Base-by-base conservation (phyloP, 2,329 filamentous ascomycete genomes). In the Pseudogymnoascus sp. region DNA sequence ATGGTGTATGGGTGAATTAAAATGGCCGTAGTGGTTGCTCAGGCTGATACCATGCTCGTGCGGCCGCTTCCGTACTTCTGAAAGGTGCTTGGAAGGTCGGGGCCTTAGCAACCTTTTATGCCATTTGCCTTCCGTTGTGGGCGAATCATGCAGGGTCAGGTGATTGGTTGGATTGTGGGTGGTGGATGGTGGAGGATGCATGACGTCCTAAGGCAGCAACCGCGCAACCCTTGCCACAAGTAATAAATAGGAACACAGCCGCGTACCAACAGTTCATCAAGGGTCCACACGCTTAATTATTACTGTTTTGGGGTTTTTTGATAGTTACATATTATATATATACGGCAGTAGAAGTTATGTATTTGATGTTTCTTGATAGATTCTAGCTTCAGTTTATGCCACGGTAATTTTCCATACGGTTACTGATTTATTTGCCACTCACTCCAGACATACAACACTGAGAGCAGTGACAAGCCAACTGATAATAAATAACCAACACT, bases 41-140 rank as follows among this genome's bases (percentile, higher is more conserved):
- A 55, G 48, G 48, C 29, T 33, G 48, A 55, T 55, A 55, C 48
- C 48, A 55, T 55, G 48, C 48, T 55, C 48, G 48, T 55, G 48
- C 48, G 48, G 48, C 48, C 48, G 48, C 48, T 55, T 55, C 48
- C 48, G 48, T 55, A 55, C 48, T 55, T 55, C 48, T 55, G 48
- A 55, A 55, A 55, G 48, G 8, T 55, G 48, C 48, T 55, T 55
- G 29, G 48, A 55, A 55, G 48, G 48, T 55, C 48, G 48, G 48
- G 48, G 48, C 48, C 48, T 55, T 55, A 55, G 4, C 48, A 55
- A 33, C 48, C 48, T 55, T 55, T 55, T 55, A 55, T 55, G 48
- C 48, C 48, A 55, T 55, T 55, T 55, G 48, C 48, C 48, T 55
- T 55, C 48, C 29, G 29, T 33, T 12, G 48, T 29, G 48, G 29